Conservation (phyloP, 1,284 basidiomycete species). For the Trametes pubescens region DNA sequence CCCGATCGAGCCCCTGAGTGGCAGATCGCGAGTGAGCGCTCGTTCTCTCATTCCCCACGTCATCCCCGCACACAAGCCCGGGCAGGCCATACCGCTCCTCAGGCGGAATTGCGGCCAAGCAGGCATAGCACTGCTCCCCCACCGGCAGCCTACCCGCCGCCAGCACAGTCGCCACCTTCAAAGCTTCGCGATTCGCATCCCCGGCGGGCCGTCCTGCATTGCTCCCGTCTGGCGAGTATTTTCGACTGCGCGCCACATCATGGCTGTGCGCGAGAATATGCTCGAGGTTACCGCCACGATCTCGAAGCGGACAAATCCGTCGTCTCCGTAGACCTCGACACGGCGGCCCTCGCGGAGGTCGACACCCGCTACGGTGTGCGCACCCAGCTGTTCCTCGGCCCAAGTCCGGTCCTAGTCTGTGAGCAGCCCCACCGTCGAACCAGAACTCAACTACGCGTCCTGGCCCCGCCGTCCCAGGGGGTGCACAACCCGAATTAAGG, state of each 20-base stretch:
- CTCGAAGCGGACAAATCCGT: neutral
- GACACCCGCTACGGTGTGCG: too few relatives aligned
- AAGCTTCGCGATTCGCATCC: neutral
- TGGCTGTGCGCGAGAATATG: constrained; percentile 18
- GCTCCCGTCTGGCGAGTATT: neutral
- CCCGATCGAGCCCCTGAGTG: too few relatives aligned
- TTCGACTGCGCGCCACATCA: constrained; percentile 11
- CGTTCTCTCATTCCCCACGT: constrained; percentile 12
- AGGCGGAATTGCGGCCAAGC: neutral
- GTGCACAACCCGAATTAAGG: too few relatives aligned
- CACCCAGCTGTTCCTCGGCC: neutral
- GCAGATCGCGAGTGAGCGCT: too few relatives aligned
- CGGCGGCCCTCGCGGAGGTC: neutral
- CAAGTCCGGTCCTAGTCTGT: neutral
- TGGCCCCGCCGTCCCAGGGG: neutral
- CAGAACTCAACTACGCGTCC: neutral
- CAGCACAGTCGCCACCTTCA: constrained; percentile 26
- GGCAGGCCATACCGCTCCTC: constrained; percentile 8
- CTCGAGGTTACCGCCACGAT: constrained; percentile 6
- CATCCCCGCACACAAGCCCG: constrained; percentile 13
- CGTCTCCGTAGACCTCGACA: neutral
- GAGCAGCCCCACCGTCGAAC: neutral
- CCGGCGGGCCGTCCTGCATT: neutral
- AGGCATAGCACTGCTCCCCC: constrained; percentile 2
- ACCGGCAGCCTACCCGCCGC: neutral